Evolutionary conservation across 805 yeast genomes (phyloP).

Genomic region (Hanseniaspora lindneri): DNA sequence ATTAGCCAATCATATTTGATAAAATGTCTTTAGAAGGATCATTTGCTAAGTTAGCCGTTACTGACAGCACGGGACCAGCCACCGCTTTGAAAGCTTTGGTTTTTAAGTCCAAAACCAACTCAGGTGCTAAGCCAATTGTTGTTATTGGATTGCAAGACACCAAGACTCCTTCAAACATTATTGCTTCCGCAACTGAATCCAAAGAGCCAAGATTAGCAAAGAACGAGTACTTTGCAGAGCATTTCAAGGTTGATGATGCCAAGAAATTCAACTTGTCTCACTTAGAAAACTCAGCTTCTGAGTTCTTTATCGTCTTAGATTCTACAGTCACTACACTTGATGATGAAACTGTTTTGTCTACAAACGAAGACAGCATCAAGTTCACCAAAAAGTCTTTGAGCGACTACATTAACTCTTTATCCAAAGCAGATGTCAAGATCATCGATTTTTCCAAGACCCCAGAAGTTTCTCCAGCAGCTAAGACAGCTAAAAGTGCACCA

Average conservation of each 20-base stretch:
- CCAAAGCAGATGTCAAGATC: constrained; percentile 27
- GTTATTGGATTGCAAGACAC: constrained; percentile 66
- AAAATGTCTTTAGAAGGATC: constrained; percentile 57
- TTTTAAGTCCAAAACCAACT: constrained; percentile 85
- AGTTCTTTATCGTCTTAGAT: constrained; percentile 26
- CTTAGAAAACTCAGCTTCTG: constrained; percentile 31
- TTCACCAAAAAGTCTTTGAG: constrained; percentile 25
- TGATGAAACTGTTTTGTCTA: constrained; percentile 25
- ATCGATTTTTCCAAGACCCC: constrained; percentile 42
- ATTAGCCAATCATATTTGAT: too few species aligned
- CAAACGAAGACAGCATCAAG: constrained; percentile 22
- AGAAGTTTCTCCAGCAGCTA: constrained; percentile 30
- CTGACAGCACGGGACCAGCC: constrained; percentile 42
- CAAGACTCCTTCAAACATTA: constrained; percentile 50
- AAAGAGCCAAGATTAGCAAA: constrained; percentile 85
- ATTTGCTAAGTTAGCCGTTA: constrained; percentile 53
- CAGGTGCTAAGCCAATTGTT: constrained; percentile 64
- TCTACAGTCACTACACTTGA: constrained; percentile 29
- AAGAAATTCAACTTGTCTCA: constrained; percentile 26
- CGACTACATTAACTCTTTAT: constrained; percentile 33
- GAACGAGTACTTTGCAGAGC: constrained; percentile 59
- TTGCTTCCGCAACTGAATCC: constrained; percentile 55
- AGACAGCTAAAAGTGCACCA: constrained; percentile 24
- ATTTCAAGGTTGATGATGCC: constrained; percentile 29
- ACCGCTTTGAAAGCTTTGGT: constrained; percentile 60